These are phyloP conservation scores for Globisporangium canariense DNA, from an alignment of 352 stramenopile species.

Conservation along the genomic window DNA sequence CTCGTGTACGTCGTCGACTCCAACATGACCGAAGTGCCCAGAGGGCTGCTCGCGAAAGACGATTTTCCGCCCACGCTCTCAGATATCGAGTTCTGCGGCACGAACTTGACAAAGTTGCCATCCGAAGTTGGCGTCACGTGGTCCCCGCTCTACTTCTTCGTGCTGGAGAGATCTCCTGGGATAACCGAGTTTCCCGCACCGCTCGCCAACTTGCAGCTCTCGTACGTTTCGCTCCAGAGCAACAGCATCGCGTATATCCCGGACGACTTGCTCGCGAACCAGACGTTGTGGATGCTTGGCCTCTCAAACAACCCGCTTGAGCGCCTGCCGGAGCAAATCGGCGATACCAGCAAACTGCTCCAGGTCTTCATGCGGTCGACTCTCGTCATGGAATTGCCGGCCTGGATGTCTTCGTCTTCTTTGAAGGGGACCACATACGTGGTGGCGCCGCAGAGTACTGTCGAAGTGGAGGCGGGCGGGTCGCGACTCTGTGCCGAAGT, in stretches of 20 bases:
- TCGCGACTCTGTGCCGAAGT: not conserved
- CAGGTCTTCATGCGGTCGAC: not conserved
- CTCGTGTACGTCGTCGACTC: conserved; percentile 30
- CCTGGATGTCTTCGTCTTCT: not conserved
- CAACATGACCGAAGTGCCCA: conserved; percentile 30
- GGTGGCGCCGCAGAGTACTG: not conserved
- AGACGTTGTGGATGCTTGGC: not conserved
- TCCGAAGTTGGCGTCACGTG: not conserved
- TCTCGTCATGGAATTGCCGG: not conserved
- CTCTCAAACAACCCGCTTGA: conserved; percentile 3
- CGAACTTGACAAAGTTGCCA: conserved; percentile 27
- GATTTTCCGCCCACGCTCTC: conserved; percentile 31
- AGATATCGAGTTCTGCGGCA: conserved; percentile 39
- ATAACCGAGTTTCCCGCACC: not conserved
- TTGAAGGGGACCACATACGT: not conserved
- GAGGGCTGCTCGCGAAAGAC: conserved; percentile 21
- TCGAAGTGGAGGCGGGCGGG: not conserved
- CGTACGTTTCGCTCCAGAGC: not conserved
- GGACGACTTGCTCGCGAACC: not conserved
- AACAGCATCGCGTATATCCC: conserved; percentile 6
- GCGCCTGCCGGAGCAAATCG: not conserved
- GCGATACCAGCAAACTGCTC: not conserved
- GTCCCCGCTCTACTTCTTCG: conserved; percentile 3
- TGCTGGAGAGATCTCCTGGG: not conserved
- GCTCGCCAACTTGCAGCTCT: not conserved